Conservation (phyloP, 2,329 filamentous ascomycete genomes). For the Botrytis deweyae region DNA sequence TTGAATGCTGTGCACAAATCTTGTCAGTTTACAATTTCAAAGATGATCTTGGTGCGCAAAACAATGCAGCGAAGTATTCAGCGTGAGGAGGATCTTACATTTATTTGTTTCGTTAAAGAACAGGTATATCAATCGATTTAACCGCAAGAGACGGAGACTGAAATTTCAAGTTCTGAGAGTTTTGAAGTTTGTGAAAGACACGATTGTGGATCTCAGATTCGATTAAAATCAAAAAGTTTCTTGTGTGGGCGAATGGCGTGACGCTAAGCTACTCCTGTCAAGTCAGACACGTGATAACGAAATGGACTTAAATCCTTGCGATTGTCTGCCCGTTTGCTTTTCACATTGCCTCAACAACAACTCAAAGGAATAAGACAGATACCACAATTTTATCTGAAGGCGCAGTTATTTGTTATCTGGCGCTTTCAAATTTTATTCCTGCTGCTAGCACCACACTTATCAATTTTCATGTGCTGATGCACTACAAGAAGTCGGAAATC, state of each 20-base stretch:
- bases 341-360: constrained; percentile 16
- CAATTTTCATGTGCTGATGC: constrained; percentile 26
- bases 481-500: constrained; percentile 20
- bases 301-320: constrained; percentile 13
- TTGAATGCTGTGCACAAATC: constrained; percentile 51
- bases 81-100: constrained; percentile 30
- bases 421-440: constrained; percentile 5
- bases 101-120: constrained; percentile 47
- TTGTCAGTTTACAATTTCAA: constrained; percentile 26
- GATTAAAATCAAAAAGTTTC: constrained; percentile 21
- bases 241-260: constrained; percentile 9
- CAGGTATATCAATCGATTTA: constrained; percentile 99
- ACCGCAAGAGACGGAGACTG: constrained; percentile 99
- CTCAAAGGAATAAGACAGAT: constrained; percentile 10
- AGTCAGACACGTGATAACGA: neutral
- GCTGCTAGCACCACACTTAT: neutral
- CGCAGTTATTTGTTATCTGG: constrained; percentile 4
- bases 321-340: neutral
- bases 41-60: neutral
- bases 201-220: constrained; percentile 21
- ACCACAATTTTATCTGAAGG: neutral
- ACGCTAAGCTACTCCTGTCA: constrained; percentile 10
- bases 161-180: constrained; percentile 74
- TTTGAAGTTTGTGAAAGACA: constrained; percentile 17
- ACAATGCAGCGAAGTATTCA: neutral